Conservation (phyloP, 2,329 filamentous ascomycete genomes). For the Alternaria longipes region DNA sequence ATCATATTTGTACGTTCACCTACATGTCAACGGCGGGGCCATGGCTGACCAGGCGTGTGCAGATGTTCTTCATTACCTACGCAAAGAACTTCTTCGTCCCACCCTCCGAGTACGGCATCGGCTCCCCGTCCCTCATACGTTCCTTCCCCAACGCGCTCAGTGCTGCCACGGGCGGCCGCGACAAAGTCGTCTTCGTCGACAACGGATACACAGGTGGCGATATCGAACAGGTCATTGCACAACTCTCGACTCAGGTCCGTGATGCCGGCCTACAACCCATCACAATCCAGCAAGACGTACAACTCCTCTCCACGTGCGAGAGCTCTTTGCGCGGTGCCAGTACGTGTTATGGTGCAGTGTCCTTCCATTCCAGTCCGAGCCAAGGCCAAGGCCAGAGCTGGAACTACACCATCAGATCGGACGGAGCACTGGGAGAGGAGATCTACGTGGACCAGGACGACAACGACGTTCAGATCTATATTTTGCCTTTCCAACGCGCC, state of each 20-base stretch:
- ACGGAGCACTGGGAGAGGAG: slow-evolving; percentile 72
- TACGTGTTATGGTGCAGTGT: slow-evolving; percentile 75
- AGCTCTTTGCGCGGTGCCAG: slow-evolving; percentile 68
- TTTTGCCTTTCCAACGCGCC: slow-evolving; percentile 80
- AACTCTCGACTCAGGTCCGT: slow-evolving; percentile 67
- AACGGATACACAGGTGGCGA: slow-evolving; percentile 73
- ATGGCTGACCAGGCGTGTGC: slow-evolving; percentile 18
- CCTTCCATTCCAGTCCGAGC: slow-evolving; percentile 77
- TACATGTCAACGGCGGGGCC: not conserved
- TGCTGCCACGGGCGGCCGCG: slow-evolving; percentile 65
- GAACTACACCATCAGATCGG: slow-evolving; percentile 87
- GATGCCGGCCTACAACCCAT: slow-evolving; percentile 65
- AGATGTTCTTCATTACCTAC: slow-evolving; percentile 66
- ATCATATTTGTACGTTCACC: slow-evolving; percentile 58
- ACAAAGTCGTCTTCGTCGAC: slow-evolving; percentile 81
- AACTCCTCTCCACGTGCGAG: slow-evolving; percentile 70
- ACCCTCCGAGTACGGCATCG: slow-evolving; percentile 78
- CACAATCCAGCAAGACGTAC: slow-evolving; percentile 63
- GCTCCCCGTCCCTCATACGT: slow-evolving; percentile 67
- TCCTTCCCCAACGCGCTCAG: slow-evolving; percentile 71
- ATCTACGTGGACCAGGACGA: slow-evolving; percentile 70
- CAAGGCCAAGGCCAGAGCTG: slow-evolving; percentile 74
- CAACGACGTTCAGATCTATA: slow-evolving; percentile 81
- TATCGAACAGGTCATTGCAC: slow-evolving; percentile 75
- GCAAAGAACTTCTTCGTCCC: slow-evolving; percentile 86